Evolutionary conservation across 345 rosid species (phyloP).

Genomic region (Noccaea bulbosa): DNA sequence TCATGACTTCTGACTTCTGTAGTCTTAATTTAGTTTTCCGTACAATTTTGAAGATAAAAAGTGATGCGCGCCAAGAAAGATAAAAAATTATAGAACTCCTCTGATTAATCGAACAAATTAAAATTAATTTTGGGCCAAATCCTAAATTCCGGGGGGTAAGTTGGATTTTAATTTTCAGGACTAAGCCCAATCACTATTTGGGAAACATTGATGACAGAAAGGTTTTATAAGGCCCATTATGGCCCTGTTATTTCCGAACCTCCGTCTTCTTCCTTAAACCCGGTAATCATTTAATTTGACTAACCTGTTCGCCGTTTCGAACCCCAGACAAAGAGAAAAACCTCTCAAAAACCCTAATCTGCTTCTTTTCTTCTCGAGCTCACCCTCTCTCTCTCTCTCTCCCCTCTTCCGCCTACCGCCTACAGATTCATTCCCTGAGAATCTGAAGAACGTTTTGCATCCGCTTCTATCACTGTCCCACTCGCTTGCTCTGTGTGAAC

Average conservation of each 20-base stretch:
- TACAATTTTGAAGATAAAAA: too few species aligned
- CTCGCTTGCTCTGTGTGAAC: conserved; percentile 11
- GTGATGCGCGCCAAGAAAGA: too few species aligned
- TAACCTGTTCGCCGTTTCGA: conserved; percentile 27
- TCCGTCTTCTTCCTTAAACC: too few species aligned
- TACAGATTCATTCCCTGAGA: background rate
- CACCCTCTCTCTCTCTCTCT: background rate
- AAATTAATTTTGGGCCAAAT: too few species aligned
- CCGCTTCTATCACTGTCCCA: conserved; percentile 2
- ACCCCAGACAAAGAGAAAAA: background rate
- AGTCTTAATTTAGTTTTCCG: too few species aligned
- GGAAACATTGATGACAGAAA: background rate
- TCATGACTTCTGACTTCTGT: too few species aligned
- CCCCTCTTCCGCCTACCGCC: conserved; percentile 12
- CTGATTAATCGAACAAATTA: too few species aligned
- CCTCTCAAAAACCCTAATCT: conserved; percentile 46
- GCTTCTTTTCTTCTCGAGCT: background rate
- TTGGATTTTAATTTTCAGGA: background rate
- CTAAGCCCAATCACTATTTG: background rate
- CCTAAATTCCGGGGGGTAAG: background rate
- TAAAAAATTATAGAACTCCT: too few species aligned
- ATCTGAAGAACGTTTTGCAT: background rate
- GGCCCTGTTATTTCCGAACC: too few species aligned
- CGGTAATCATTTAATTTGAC: too few species aligned
- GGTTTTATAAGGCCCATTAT: background rate